Conservation (phyloP, 140 eudicot genomes). For the Cichorium intybus region DNA sequence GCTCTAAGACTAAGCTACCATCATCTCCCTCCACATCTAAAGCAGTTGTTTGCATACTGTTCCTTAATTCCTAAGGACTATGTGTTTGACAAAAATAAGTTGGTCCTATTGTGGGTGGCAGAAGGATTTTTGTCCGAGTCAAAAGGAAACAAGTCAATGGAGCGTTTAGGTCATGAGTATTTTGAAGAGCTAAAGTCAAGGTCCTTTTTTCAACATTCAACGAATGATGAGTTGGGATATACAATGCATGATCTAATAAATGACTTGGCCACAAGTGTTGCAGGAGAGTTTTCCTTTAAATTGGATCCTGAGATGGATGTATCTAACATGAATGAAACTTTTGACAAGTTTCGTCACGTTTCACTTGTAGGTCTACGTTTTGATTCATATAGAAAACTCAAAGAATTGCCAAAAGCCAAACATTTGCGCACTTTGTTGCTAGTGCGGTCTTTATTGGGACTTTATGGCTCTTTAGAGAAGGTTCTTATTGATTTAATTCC, state of each 20-base stretch:
- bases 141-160: conserved; percentile 24
- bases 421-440: conserved; percentile 41
- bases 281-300: conserved; percentile 24
- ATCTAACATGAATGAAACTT: background rate
- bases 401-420: conserved; percentile 18
- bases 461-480: conserved; percentile 15
- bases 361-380: conserved; percentile 32
- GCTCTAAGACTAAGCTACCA: conserved; percentile 40
- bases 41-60: conserved; percentile 41
- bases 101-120: no score
- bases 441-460: conserved; percentile 8
- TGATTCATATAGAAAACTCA: conserved; percentile 23
- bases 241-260: conserved; percentile 44
- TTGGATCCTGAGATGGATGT: conserved; percentile 27
- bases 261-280: conserved; percentile 38
- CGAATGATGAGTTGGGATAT: background rate
- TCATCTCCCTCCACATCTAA: conserved; percentile 34
- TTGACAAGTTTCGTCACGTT: conserved; percentile 29
- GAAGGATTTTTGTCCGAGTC: no score
- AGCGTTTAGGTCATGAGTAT: conserved; percentile 29
- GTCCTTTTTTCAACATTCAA: conserved; percentile 31
- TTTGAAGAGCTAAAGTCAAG: conserved; percentile 29
- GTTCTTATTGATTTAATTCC: conserved; percentile 31
- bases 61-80: conserved; percentile 34
- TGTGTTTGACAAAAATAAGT: no score